phyloP scores from a whole-genome alignment of 345 rosid genomes.

The Eucalyptus sp. region DNA sequence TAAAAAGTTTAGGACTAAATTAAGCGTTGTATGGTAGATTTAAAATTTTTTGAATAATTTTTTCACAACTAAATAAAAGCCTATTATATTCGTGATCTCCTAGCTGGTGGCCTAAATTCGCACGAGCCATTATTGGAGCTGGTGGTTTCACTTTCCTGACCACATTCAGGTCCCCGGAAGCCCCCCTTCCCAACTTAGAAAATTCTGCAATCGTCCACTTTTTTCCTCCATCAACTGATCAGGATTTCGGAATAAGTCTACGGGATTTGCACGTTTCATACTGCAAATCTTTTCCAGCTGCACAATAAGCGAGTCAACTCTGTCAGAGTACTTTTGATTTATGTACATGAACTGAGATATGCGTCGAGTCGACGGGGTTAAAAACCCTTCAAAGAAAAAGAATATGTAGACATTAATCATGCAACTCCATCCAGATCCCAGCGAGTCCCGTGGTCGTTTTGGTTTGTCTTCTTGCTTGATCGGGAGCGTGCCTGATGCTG shows the following conservation, averaged over 20 bases:
- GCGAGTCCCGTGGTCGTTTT: background rate
- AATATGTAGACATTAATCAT: background rate
- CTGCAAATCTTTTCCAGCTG: background rate
- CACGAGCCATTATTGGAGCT: background rate
- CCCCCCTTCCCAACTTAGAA: background rate
- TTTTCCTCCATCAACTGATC: background rate
- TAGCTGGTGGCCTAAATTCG: background rate
- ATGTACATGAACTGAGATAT: background rate
- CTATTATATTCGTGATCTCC: background rate
- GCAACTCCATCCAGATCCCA: background rate
- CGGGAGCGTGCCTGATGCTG: background rate
- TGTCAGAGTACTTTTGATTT: background rate
- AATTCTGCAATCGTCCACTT: background rate
- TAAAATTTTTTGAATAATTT: background rate
- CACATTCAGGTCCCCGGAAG: background rate
- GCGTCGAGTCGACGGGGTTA: background rate
- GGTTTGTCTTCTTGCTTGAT: background rate
- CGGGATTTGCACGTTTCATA: background rate
- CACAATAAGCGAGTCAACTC: too few relatives aligned
- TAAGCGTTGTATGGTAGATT: rapidly evolving
- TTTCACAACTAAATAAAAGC: background rate
- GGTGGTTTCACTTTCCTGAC: background rate
- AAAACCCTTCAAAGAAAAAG: background rate
- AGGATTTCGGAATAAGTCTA: too few relatives aligned
- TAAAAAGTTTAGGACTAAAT: too few relatives aligned